Percentiles rank a stretch among this genome's conserved stretches.
These are phyloP conservation scores for Senna siamea DNA, from an alignment of 306 rosid species.

Conservation along the genomic window DNA sequence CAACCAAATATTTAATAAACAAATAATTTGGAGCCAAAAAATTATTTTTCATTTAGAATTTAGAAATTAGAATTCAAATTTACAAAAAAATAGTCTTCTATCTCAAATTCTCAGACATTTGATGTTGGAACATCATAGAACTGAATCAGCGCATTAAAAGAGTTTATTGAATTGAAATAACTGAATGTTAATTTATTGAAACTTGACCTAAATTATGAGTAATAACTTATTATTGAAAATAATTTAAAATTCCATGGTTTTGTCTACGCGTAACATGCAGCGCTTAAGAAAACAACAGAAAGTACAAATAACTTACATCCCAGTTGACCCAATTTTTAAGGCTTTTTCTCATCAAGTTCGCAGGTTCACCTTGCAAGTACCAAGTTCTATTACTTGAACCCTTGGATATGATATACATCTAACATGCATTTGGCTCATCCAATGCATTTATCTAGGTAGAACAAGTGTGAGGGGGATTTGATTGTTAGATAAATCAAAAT, in stretches of 20 bases:
- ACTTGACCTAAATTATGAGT: neutral
- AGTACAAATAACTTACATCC: neutral
- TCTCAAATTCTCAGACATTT: neutral
- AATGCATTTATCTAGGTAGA: neutral
- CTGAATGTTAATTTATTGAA: constrained; percentile 1
- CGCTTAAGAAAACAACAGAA: constrained; percentile 1
- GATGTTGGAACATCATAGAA: neutral
- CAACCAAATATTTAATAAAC: neutral
- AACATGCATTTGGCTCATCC: neutral
- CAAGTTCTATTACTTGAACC: neutral
- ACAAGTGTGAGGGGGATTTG: neutral
- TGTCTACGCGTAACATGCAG: neutral
- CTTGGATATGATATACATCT: neutral
- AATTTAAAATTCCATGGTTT: neutral
- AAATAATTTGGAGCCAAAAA: constrained; percentile 5
- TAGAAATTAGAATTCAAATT: too few species aligned
- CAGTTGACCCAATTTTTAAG: neutral
- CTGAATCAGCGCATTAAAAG: neutral
- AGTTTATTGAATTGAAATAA: neutral
- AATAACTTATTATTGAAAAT: neutral
- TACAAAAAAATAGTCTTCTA: neutral
- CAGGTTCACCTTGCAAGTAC: neutral
- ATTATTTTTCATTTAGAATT: neutral
- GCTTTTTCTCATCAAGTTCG: neutral
- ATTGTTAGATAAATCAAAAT: neutral